phyloP scores from a whole-genome alignment of 345 rosid genomes.

The Limnanthes douglasii region DNA sequence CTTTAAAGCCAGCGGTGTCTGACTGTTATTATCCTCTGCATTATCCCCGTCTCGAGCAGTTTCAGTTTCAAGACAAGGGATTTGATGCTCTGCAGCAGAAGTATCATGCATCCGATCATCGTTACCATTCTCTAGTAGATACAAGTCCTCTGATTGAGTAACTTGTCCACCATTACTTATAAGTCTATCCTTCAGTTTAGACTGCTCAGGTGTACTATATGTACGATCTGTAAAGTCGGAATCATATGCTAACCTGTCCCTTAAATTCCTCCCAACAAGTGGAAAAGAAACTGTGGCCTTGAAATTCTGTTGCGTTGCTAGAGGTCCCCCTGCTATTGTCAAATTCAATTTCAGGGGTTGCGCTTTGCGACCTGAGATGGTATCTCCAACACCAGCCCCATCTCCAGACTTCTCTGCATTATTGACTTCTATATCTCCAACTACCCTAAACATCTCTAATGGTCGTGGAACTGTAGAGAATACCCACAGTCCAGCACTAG shows the following conservation, averaged over 20 bases:
- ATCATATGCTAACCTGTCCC: conserved; percentile 57
- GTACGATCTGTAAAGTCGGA: conserved; percentile 30
- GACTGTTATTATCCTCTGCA: conserved; percentile 1
- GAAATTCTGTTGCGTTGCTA: conserved; percentile 70
- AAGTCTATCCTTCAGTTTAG: conserved; percentile 14
- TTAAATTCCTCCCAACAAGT: conserved; percentile 55
- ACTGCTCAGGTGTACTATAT: conserved; percentile 12
- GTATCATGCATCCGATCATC: conserved; percentile 11
- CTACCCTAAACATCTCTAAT: conserved; percentile 57
- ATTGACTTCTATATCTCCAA: conserved; percentile 38
- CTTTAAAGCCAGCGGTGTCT: conserved; percentile 9
- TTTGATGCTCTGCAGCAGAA: conserved; percentile 8
- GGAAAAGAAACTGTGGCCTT: conserved; percentile 80
- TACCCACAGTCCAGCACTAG: conserved; percentile 89
- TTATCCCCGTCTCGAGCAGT: conserved; percentile 10
- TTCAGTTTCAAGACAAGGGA: conserved; percentile 10
- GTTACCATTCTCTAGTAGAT: conserved; percentile 4
- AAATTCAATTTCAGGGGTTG: conserved; percentile 19
- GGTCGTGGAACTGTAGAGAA: conserved; percentile 50
- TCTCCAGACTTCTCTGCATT: conserved; percentile 15
- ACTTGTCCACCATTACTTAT: conserved; percentile 10
- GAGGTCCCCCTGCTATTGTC: conserved; percentile 93
- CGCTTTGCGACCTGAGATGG: conserved; percentile 12
- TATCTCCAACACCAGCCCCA: conserved; percentile 11
- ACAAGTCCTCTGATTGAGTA: conserved; percentile 14